phyloP scores from a whole-genome alignment of 768 basidiomycete genomes.

The Leucosporidium yakuticum region DNA sequence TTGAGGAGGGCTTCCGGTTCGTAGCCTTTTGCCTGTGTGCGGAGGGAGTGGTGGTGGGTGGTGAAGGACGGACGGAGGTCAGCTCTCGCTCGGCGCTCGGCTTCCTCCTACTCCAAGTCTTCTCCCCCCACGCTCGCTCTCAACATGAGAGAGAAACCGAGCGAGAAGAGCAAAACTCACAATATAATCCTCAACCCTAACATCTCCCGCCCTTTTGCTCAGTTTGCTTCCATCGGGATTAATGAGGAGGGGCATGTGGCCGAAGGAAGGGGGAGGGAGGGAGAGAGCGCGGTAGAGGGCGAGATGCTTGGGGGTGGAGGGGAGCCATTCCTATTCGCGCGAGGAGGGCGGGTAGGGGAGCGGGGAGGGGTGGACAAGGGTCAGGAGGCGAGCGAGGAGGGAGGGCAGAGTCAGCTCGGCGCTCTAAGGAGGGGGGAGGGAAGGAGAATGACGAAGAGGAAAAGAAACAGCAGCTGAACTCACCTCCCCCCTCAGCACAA shows the following conservation, averaged over 20 bases:
- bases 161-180: too few species aligned
- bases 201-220: slow-evolving; percentile 88
- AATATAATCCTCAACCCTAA: slow-evolving; percentile 76
- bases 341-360: background rate
- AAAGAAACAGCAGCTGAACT: background rate
- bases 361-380: too few species aligned
- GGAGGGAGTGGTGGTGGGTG: too few species aligned
- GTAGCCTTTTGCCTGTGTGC: slow-evolving; percentile 68
- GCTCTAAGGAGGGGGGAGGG: too few species aligned
- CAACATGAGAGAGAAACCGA: background rate
- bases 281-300: slow-evolving; percentile 76
- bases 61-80: too few species aligned
- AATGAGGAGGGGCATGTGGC: slow-evolving; percentile 81
- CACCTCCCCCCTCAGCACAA: slow-evolving; percentile 90
- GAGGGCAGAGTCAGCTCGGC: too few species aligned
- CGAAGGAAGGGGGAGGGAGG: slow-evolving; percentile 69
- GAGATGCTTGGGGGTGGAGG: slow-evolving; percentile 83
- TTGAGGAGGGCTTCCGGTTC: slow-evolving; percentile 84
- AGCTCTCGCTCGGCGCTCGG: slow-evolving; percentile 6
- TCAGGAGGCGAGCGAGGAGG: background rate
- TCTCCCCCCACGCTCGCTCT: too few species aligned
- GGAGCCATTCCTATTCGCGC: slow-evolving; percentile 79
- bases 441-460: background rate
- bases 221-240: slow-evolving; percentile 90
- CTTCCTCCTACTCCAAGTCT: too few species aligned